Percentiles rank a stretch among this genome's conserved stretches.
Conservation (phyloP, 2,329 filamentous ascomycete genomes). For the Sporothrix euskadiensis region DNA sequence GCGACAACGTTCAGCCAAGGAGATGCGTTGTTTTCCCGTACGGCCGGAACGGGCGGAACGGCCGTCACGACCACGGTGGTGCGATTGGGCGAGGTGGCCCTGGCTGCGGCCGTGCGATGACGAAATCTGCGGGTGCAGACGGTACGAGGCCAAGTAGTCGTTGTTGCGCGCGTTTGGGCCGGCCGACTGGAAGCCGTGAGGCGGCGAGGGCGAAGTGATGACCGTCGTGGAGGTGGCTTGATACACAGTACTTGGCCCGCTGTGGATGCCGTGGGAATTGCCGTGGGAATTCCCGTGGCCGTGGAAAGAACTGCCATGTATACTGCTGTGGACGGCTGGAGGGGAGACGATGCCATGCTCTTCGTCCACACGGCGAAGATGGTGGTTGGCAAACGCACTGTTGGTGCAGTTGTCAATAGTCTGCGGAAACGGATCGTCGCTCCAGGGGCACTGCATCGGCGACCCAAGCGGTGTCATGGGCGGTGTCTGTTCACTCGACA, state of each 20-base stretch:
- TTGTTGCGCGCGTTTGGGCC: neutral
- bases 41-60: neutral
- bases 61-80: neutral
- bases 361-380: neutral
- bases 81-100: neutral
- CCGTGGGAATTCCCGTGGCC: neutral
- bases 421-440: conserved; percentile 29
- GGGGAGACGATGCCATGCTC: conserved; percentile 7
- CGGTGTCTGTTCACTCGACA: conserved; percentile 19
- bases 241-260: conserved; percentile 21
- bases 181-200: neutral
- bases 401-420: conserved; percentile 23
- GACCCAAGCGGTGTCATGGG: conserved; percentile 25
- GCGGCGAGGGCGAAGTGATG: conserved; percentile 22
- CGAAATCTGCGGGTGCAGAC: neutral
- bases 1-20: neutral
- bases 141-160: neutral
- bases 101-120: neutral
- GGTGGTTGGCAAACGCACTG: neutral
- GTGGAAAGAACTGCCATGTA: neutral
- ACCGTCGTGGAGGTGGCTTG: conserved; percentile 27
- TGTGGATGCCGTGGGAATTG: neutral
- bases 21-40: neutral
- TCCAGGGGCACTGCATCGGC: conserved; percentile 29
- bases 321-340: conserved; percentile 11